Evolutionary conservation across 805 yeast species (phyloP).

Genomic region (Metschnikowia henanensis): DNA sequence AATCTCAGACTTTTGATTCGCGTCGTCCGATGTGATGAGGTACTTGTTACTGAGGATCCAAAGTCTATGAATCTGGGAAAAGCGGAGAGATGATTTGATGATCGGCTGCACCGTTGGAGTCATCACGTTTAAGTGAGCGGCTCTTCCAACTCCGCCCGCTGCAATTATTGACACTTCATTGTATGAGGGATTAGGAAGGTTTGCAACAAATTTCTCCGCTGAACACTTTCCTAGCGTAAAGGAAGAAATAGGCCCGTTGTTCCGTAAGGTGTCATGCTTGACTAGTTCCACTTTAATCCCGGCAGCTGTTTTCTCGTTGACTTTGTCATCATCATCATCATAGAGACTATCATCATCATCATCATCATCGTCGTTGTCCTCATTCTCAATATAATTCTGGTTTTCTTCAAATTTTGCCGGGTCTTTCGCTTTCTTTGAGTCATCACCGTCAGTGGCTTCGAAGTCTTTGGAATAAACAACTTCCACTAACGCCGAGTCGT

Average conservation of each 20-base stretch:
- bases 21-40: slow-evolving; percentile 69
- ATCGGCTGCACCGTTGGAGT: slow-evolving; percentile 69
- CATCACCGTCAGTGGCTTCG: background rate
- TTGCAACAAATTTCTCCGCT: slow-evolving; percentile 53
- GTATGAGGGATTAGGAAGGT: slow-evolving; percentile 66
- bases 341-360: slow-evolving; percentile 47
- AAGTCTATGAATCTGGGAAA: slow-evolving; percentile 68
- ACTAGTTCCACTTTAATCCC: slow-evolving; percentile 34
- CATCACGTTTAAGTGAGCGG: slow-evolving; percentile 59
- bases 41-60: slow-evolving; percentile 72
- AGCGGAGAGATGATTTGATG: slow-evolving; percentile 65
- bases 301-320: slow-evolving; percentile 14
- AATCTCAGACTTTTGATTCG: slow-evolving; percentile 63
- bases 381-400: background rate
- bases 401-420: background rate
- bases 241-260: slow-evolving; percentile 73
- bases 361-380: slow-evolving; percentile 3
- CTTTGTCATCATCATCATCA: slow-evolving; percentile 32
- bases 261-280: slow-evolving; percentile 53
- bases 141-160: slow-evolving; percentile 61
- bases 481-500: slow-evolving; percentile 54
- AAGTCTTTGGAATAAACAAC: slow-evolving; percentile 27
- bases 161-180: slow-evolving; percentile 68
- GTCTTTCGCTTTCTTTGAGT: too few species aligned
- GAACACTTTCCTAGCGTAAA: slow-evolving; percentile 65